Conservation (phyloP, 768 basidiomycete genomes). For the Aureoboletus auriporus region DNA sequence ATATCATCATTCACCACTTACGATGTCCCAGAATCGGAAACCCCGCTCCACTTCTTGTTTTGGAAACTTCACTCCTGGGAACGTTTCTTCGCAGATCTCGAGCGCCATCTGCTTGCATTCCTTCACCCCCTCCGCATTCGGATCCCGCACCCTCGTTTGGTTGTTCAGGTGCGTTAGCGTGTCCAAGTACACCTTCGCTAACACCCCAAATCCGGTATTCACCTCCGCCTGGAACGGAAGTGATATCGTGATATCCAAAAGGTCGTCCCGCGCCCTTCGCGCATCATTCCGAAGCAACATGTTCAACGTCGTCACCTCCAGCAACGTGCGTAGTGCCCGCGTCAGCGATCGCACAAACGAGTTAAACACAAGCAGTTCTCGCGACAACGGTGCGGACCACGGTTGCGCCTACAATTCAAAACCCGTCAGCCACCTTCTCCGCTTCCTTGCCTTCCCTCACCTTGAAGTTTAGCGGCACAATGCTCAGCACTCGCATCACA, state of each 20-base stretch:
- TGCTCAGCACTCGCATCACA: constrained; percentile 94
- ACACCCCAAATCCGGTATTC: constrained; percentile 96
- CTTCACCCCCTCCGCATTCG: constrained; percentile 72
- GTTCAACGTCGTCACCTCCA: constrained; percentile 90
- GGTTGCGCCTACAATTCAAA: constrained; percentile 58
- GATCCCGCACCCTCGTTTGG: constrained; percentile 69
- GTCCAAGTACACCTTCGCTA: constrained; percentile 95
- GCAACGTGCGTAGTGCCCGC: constrained; percentile 81
- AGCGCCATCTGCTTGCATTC: constrained; percentile 86
- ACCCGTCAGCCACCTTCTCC: constrained; percentile 8
- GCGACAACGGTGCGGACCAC: constrained; percentile 95
- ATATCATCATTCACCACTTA: constrained; percentile 41
- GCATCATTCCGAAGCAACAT: constrained; percentile 91
- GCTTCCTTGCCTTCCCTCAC: constrained; percentile 34
- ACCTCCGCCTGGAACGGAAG: constrained; percentile 95
- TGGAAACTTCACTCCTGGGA: constrained; percentile 86
- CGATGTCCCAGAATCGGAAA: constrained; percentile 98
- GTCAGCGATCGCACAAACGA: constrained; percentile 92
- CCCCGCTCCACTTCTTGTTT: constrained; percentile 90
- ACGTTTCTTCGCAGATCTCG: constrained; percentile 90
- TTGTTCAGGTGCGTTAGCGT: constrained; percentile 87
- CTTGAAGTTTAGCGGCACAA: constrained; percentile 93
- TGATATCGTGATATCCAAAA: constrained; percentile 87
- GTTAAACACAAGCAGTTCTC: constrained; percentile 97
- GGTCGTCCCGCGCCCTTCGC: constrained; percentile 80